Percentiles rank a stretch among this genome's conserved stretches.
phyloP scores from a whole-genome alignment of 495 filamentous ascomycete species.

The Durotheca rogersii region DNA sequence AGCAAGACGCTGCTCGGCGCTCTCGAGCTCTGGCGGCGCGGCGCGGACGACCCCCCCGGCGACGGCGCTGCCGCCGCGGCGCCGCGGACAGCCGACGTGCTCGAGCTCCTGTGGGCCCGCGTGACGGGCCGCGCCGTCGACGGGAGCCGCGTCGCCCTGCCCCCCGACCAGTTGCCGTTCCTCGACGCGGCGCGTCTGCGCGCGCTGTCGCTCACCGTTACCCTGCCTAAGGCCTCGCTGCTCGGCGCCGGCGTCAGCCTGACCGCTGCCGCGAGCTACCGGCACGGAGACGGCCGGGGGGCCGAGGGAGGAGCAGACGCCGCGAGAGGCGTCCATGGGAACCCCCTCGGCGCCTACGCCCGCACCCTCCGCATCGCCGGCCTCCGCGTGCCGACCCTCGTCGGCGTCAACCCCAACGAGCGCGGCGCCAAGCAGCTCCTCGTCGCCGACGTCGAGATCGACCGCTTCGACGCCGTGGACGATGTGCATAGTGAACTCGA shows the following conservation, averaged over 20 bases:
- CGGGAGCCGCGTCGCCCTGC: slow-evolving; percentile 30
- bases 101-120: slow-evolving; percentile 36
- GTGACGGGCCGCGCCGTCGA: slow-evolving; percentile 35
- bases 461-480: slow-evolving; percentile 36
- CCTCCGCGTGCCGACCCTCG: slow-evolving; percentile 56
- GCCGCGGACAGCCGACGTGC: slow-evolving; percentile 25
- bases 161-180: slow-evolving; percentile 35
- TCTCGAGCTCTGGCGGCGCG: slow-evolving; percentile 29
- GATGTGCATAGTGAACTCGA: slow-evolving; percentile 54
- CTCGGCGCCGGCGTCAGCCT: slow-evolving; percentile 50
- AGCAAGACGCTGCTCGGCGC: slow-evolving; percentile 52
- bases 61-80: not conserved
- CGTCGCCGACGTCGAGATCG: slow-evolving; percentile 54
- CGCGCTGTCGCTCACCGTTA: slow-evolving; percentile 42
- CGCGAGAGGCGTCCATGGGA: slow-evolving; percentile 3
- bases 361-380: slow-evolving; percentile 41
- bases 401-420: slow-evolving; percentile 64
- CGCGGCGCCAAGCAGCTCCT: slow-evolving; percentile 58
- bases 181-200: slow-evolving; percentile 32
- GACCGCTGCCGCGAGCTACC: slow-evolving; percentile 40
- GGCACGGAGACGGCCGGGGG: not conserved
- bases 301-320: not conserved
- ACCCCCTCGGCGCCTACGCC: slow-evolving; percentile 30
- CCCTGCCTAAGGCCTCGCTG: slow-evolving; percentile 55
- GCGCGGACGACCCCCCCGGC: not conserved